Percentiles rank a stretch among this genome's conserved stretches.
phyloP scores from a whole-genome alignment of 805 yeast genomes.

The Grigorovia humatica region DNA sequence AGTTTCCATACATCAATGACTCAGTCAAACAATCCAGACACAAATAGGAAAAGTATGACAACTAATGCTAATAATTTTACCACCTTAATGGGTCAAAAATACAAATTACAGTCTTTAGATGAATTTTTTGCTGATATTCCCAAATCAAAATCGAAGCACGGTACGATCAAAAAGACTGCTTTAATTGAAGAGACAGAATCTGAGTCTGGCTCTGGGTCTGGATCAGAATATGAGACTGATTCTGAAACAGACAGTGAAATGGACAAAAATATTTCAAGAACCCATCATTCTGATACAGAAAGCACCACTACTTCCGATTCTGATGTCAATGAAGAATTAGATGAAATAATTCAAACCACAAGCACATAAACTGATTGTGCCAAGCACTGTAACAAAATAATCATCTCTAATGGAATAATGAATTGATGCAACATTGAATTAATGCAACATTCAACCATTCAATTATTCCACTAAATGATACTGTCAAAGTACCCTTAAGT shows the following conservation, averaged over 20 bases:
- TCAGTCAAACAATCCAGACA: no score
- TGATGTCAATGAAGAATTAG: not conserved
- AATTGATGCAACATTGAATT: no score
- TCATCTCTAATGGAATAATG: no score
- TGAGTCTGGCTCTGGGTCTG: conserved; percentile 10
- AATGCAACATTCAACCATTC: no score
- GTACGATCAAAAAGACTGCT: conserved; percentile 12
- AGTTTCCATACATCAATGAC: not conserved
- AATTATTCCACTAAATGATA: no score
- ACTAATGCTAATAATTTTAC: not conserved
- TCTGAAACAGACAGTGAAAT: not conserved
- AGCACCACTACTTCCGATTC: not conserved
- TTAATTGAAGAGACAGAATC: conserved; percentile 20
- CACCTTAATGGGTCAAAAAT: conserved; percentile 20
- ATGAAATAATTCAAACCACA: not conserved
- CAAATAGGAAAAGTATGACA: not conserved
- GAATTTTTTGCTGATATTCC: conserved; percentile 62
- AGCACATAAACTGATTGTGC: not conserved
- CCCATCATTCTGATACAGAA: not conserved
- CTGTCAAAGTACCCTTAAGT: no score
- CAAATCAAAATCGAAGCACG: not conserved
- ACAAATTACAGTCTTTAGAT: conserved; percentile 68
- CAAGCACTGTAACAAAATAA: no score
- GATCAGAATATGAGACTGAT: conserved; percentile 1
- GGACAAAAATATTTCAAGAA: not conserved